These are phyloP conservation scores for Chlorophyllum brunneum DNA, from an alignment of 768 basidiomycete species.

Conservation along the genomic window DNA sequence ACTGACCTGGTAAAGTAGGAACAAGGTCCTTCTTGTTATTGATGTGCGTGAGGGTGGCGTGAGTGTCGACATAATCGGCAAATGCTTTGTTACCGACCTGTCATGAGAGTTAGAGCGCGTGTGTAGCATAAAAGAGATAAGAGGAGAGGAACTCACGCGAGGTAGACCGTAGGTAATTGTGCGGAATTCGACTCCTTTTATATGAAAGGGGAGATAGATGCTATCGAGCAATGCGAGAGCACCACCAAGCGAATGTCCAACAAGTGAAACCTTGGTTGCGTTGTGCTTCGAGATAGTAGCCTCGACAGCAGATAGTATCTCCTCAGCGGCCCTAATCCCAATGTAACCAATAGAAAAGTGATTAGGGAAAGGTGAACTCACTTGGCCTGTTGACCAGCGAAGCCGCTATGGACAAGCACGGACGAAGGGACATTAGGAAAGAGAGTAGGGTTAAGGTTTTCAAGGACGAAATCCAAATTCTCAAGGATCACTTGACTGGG, in stretches of 20 bases:
- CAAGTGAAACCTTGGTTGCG: constrained; percentile 36
- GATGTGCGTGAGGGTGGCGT: constrained; percentile 49
- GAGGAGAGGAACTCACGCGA: constrained; percentile 30
- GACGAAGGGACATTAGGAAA: constrained; percentile 44
- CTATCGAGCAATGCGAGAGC: constrained; percentile 53
- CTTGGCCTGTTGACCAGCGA: constrained; percentile 38
- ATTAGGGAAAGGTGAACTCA: constrained; percentile 19
- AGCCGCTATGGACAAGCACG: constrained; percentile 44
- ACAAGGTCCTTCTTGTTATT: constrained; percentile 50
- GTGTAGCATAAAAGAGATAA: constrained; percentile 12
- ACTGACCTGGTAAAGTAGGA: constrained; percentile 36
- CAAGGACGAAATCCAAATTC: constrained; percentile 30
- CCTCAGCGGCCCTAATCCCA: constrained; percentile 33
- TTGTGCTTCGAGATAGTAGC: constrained; percentile 29
- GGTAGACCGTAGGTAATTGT: constrained; percentile 40
- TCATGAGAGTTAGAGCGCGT: neutral
- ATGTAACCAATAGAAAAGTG: neutral
- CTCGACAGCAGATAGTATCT: constrained; percentile 38
- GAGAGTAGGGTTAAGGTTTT: constrained; percentile 29
- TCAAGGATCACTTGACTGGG: constrained; percentile 24
- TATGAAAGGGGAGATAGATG: constrained; percentile 49
- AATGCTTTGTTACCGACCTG: constrained; percentile 60
- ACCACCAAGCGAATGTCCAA: constrained; percentile 50
- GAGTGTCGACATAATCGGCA: constrained; percentile 54
- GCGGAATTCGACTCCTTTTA: constrained; percentile 34